Conservation (phyloP, 108 stramenopile genomes). For the Skeletonema grethae region DNA sequence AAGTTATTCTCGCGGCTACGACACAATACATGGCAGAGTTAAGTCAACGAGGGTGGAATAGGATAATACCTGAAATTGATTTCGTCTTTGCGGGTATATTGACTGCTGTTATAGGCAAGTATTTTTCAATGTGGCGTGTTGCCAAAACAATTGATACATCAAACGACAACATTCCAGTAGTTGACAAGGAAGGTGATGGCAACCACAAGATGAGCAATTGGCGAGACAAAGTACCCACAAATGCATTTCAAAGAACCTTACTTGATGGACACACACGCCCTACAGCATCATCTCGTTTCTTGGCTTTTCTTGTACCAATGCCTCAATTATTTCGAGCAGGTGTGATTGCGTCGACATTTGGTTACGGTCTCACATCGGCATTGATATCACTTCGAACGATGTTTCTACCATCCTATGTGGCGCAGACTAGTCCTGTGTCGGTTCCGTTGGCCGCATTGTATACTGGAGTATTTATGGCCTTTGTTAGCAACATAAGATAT, state of each 20-base stretch:
- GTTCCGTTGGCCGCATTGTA: constrained; percentile 63
- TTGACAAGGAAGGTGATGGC: not conserved
- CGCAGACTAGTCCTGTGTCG: constrained; percentile 60
- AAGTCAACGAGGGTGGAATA: constrained; percentile 54
- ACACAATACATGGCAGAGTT: constrained; percentile 78
- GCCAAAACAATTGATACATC: constrained; percentile 48
- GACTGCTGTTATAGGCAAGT: constrained; percentile 72
- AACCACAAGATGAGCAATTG: constrained; percentile 10
- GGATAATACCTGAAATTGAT: constrained; percentile 65
- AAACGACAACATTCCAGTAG: not conserved
- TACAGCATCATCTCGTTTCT: constrained; percentile 43
- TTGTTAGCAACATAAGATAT: constrained; percentile 80
- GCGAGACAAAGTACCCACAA: constrained; percentile 63
- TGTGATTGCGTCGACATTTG: constrained; percentile 63
- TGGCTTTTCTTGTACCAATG: constrained; percentile 64
- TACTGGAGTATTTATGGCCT: constrained; percentile 74
- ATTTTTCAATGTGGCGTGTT: constrained; percentile 77
- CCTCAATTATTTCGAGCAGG: constrained; percentile 73
- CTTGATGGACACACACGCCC: constrained; percentile 66
- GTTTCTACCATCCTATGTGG: constrained; percentile 49
- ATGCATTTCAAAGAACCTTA: constrained; percentile 70
- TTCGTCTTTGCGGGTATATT: constrained; percentile 79
- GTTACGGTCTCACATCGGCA: constrained; percentile 65
- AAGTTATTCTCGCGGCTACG: constrained; percentile 66
- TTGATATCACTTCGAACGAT: constrained; percentile 53